phyloP scores from a whole-genome alignment of 2,329 filamentous ascomycete species.

The Botryotinia globosa region DNA sequence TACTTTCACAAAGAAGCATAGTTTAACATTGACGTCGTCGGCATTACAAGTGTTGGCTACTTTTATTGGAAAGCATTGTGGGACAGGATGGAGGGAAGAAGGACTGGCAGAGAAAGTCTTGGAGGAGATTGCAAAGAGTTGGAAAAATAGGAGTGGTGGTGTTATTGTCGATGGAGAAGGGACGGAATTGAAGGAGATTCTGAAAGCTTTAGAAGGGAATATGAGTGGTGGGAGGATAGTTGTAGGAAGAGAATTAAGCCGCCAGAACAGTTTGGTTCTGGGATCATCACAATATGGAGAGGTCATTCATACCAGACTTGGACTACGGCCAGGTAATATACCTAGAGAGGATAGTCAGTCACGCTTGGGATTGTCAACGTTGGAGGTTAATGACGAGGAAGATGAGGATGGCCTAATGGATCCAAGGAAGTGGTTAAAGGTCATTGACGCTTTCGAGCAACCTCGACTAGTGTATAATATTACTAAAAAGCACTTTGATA shows the following conservation, averaged over 20 bases:
- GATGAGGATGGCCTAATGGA: constrained; percentile 59
- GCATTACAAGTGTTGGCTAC: constrained; percentile 79
- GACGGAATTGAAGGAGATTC: constrained; percentile 73
- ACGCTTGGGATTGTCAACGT: constrained; percentile 61
- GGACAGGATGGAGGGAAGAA: constrained; percentile 93
- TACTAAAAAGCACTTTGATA: constrained; percentile 86
- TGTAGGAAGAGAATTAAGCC: constrained; percentile 52
- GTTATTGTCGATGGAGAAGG: constrained; percentile 86
- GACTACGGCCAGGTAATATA: constrained; percentile 49
- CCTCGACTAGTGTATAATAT: constrained; percentile 75
- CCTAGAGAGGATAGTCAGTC: constrained; percentile 60
- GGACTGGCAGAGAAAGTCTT: constrained; percentile 88
- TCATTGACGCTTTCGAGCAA: constrained; percentile 81
- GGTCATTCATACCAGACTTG: constrained; percentile 53
- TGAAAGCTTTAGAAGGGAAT: constrained; percentile 79
- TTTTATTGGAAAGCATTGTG: constrained; percentile 92
- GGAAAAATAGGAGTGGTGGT: constrained; percentile 86
- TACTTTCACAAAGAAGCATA: constrained; percentile 96
- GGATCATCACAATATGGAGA: constrained; percentile 53
- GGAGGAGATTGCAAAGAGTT: constrained; percentile 85
- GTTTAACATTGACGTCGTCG: constrained; percentile 83
- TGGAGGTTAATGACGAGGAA: constrained; percentile 53
- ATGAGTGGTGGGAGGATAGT: constrained; percentile 81
- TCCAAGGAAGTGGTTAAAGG: constrained; percentile 77
- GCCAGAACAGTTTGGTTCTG: constrained; percentile 64